Base-by-base conservation (phyloP, 352 stramenopile genomes). In the Blastocystis hominis region DNA sequence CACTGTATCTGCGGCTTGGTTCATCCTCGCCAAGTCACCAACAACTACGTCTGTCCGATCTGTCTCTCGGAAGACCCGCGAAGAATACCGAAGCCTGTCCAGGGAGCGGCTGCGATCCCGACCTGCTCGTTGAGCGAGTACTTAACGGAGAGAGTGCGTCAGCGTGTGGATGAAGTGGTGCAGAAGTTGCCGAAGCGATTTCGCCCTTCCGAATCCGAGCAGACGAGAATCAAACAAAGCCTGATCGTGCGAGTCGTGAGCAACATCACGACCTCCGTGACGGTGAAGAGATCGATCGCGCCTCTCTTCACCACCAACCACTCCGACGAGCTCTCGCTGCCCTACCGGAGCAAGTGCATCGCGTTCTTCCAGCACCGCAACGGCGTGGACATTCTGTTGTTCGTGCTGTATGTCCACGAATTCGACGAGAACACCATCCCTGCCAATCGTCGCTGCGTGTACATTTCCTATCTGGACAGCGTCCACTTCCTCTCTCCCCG, bases 391-490 rank as follows among this genome's bases (percentile, higher is more conserved):
- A 95, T 98, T 3, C 94, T 99, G 78, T 90, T 99, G 0, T 99
- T 99, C 90, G 96, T 95, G 54, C 97, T 99, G 89, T 99, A 99
- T 89, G 96, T 98, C 5, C 98, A 99, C 89, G 97, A 99, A 89
- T 98, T 98, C 88, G 94, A 98, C 86, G 94, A 97, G 79, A 96
- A 97, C 90, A 92, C 94, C 3, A 93, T 95, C 3, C 81, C 93
- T 44, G 97, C 95, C 61, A 99, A 99, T 90, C 91, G 93, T 15
- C 92, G 95, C 1, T 93, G 93, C 20, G 93, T 98, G 46, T 98
- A 98, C 91, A 95, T 99, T 68, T 98, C 95, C 44, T 99, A 99
- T 89, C 91, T 99, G 69, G 97, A 99, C 90, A 87, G 77, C 55
- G 96, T 99, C 20, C 95, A 98, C 88, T 99, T 98, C 91, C 98